Base-by-base conservation (phyloP, 495 filamentous ascomycete species). In the Lophiostoma macrostomum region DNA sequence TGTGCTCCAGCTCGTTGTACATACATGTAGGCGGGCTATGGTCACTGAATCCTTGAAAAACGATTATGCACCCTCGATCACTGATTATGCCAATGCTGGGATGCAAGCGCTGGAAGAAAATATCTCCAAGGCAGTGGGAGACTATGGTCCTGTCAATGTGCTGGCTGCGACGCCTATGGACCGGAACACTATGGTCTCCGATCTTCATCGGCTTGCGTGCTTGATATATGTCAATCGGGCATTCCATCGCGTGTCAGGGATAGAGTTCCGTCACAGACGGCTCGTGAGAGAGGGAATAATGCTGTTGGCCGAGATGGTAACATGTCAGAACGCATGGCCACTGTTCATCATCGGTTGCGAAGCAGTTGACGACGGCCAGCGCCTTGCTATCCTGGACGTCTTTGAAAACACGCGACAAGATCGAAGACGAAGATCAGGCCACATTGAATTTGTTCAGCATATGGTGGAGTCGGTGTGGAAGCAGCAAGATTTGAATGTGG, bases 291-390 rank as follows among this genome's bases (percentile, higher is more conserved):
- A 62, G 53, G 58, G 45, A 34, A 57, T 62, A 40, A 31, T 42
- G 1, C 42, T 58, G 23, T 42, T 62, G 34, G 49, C 32, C 48
- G 30, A 53, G 28, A 47, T 62, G 53, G 27, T 13, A 30, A 57
- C 53, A 49, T 62, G 58, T 40, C 53, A 62, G 53, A 43, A 47
- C 31, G 53, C 58, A n/a, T 62, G 58, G 53, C 58, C 58, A 37
- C 38, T 58, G 31, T 62, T 62, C 39, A 58, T 62, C 42, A 53
- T 62, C 30, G 58, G 29, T 18, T 62, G 58, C 37, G 58, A 62
- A 58, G 58, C 58, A 41, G 32, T 41, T 31, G 47, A 51, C 32
- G 58, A 62, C 46, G 47, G 41, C 20, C 58, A 62, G 53, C 45
- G 58, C 12, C 53, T 57, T 44, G 48, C 53, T 16, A 48, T 62